Conservation (phyloP, 306 rosid genomes). For the Inga oerstediana region DNA sequence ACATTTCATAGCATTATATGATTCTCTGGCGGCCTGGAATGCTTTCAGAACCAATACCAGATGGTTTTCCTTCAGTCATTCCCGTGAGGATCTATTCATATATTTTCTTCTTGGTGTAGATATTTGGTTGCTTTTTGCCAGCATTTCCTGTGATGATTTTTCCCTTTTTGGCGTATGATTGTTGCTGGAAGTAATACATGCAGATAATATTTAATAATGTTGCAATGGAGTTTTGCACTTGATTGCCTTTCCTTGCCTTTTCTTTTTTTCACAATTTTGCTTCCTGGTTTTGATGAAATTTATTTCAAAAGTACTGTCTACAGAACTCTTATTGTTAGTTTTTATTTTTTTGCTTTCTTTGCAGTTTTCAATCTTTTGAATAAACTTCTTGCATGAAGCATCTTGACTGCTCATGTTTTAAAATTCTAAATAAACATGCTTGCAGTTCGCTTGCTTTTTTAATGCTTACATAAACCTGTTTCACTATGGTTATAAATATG, state of each 20-base stretch:
- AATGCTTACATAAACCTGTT: neutral
- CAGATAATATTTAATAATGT: neutral
- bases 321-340: constrained; percentile 8
- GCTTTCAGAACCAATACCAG: constrained; percentile 89
- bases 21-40: constrained; percentile 87
- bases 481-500: neutral
- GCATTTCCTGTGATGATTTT: neutral
- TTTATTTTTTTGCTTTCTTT: neutral
- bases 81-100: constrained; percentile 57
- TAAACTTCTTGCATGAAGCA: neutral
- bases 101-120: constrained; percentile 18
- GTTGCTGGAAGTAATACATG: constrained; percentile 16
- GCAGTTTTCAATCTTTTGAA: neutral
- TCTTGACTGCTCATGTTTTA: constrained; percentile 10
- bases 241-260: neutral
- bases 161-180: neutral
- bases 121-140: constrained; percentile 21
- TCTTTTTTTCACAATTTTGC: neutral
- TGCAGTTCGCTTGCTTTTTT: constrained; percentile 7
- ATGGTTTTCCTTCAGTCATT: constrained; percentile 89
- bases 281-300: neutral
- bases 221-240: neutral
- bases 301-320: neutral
- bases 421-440: neutral
- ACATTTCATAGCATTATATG: constrained; percentile 57